These are phyloP conservation scores for Cornus controversa DNA, from an alignment of 148 eudicot genomes.

Conservation along the genomic window DNA sequence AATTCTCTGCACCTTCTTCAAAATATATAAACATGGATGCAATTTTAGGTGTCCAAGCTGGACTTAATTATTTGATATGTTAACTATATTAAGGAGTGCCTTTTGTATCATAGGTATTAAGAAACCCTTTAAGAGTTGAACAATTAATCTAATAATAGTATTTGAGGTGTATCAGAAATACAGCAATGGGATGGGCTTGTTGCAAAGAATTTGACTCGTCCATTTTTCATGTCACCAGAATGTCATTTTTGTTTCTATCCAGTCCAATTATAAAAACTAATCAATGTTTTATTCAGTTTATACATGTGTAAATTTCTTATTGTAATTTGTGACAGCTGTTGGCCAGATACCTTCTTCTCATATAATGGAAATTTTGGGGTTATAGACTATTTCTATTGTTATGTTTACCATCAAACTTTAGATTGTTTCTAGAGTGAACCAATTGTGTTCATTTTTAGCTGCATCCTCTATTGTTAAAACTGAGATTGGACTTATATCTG, in stretches of 20 bases:
- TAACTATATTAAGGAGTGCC: neutral
- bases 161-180: neutral
- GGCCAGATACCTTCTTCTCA: too few species aligned
- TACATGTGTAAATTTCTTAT: too few species aligned
- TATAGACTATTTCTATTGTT: neutral
- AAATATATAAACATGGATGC: neutral
- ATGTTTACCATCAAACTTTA: neutral
- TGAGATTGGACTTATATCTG: neutral
- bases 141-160: too few species aligned
- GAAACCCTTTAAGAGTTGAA: too few species aligned
- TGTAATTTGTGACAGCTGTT: too few species aligned
- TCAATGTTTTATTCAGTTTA: too few species aligned
- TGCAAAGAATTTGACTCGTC: neutral
- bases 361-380: neutral
- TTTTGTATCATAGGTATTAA: too few species aligned
- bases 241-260: neutral
- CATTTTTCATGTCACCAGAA: neutral
- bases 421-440: neutral
- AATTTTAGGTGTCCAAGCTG: neutral
- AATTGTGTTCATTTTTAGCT: neutral
- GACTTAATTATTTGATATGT: neutral
- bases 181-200: neutral
- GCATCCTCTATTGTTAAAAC: neutral
- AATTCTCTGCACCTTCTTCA: neutral
- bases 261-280: neutral